phyloP scores from a whole-genome alignment of 192 early-diverging fungal genomes.

The Coemansia pectinata region DNA sequence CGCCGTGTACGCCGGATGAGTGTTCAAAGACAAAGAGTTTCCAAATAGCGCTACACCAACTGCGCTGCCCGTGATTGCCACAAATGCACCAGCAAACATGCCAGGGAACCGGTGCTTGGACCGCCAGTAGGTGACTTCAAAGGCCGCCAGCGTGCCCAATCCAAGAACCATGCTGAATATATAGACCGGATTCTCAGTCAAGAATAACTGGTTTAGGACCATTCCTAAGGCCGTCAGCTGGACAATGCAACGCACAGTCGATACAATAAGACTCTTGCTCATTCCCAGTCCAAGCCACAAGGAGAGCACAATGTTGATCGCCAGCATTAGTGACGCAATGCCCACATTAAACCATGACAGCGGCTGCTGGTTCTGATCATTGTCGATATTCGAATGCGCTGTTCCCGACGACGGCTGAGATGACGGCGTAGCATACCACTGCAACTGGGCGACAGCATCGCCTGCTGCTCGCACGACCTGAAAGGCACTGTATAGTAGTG shows the following conservation, averaged over 20 bases:
- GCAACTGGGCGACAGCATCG: slow-evolving; percentile 4
- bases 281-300: slow-evolving; percentile 67
- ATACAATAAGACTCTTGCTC: slow-evolving; percentile 64
- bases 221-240: slow-evolving; percentile 76
- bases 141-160: slow-evolving; percentile 63
- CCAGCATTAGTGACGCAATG: slow-evolving; percentile 63
- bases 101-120: slow-evolving; percentile 68
- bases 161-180: slow-evolving; percentile 61
- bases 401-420: neutral
- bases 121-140: slow-evolving; percentile 71
- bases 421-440: slow-evolving; percentile 16
- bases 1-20: slow-evolving; percentile 69
- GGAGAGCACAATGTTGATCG: slow-evolving; percentile 62
- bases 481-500: neutral
- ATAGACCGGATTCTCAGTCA: slow-evolving; percentile 59
- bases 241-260: slow-evolving; percentile 69
- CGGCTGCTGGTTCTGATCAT: neutral
- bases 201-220: slow-evolving; percentile 69
- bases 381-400: neutral
- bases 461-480: slow-evolving; percentile 7
- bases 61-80: slow-evolving; percentile 45
- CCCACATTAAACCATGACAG: slow-evolving; percentile 60
- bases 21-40: slow-evolving; percentile 64
- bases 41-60: slow-evolving; percentile 23
- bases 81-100: slow-evolving; percentile 63